These are phyloP conservation scores for Solanum ossicruentum DNA, from an alignment of 257 asterid species.

Conservation along the genomic window DNA sequence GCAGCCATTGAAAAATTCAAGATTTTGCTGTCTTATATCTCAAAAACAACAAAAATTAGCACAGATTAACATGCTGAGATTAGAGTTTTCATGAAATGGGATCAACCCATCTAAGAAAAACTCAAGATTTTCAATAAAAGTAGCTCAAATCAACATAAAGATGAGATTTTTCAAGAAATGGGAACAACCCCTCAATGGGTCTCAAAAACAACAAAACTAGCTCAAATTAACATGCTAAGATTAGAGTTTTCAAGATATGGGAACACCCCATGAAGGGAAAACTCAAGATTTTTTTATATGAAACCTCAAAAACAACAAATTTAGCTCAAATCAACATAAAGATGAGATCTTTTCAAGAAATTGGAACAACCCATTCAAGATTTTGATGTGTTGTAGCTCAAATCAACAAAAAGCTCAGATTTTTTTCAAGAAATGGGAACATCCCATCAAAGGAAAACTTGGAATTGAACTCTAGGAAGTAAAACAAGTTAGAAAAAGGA, in stretches of 20 bases:
- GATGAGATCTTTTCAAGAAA: background rate
- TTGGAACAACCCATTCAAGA: background rate
- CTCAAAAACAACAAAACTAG: background rate
- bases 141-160: background rate
- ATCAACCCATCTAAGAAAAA: background rate
- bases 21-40: background rate
- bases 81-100: background rate
- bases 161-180: background rate
- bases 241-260: background rate
- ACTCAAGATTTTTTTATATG: background rate
- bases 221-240: background rate
- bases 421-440: background rate
- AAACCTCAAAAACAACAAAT: background rate
- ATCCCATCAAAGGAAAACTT: background rate
- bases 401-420: background rate
- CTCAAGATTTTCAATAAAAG: background rate
- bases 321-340: background rate
- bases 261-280: background rate
- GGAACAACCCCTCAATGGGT: background rate
- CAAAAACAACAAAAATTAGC: background rate
- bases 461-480: background rate
- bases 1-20: constrained; percentile 21
- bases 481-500: background rate
- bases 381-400: background rate
- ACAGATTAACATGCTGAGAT: background rate